Base-by-base conservation (phyloP, 345 rosid species). In the Dovyalis caffra region DNA sequence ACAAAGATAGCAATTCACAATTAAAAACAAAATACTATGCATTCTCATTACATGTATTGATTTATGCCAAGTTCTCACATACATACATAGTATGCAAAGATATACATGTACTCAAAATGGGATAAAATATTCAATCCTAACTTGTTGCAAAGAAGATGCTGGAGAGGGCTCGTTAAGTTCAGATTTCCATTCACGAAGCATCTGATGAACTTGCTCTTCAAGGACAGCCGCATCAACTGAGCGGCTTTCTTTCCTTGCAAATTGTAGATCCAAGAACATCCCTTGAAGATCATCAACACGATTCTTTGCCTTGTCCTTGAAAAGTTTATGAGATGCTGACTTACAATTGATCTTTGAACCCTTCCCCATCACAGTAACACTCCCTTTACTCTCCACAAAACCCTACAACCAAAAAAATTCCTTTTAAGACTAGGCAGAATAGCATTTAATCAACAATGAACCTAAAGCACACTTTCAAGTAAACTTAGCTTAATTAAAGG, bases 111-210 rank as follows among this genome's bases (percentile, higher is more conserved):
- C 68, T 56, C 64, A 62, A 82, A 80, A 75, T 65, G 60, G 34
- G 77, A 61, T 57, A 33, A 56, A 43, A 58, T 26, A 68, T 38
- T 45, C 31, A 69, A 79, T 70, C 60, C 78, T 89, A 84, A 96
- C 99, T 80, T 96, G 99, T 83, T 93, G 99, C 91, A 93, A 74
- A 70, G 99, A 96, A 40, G 98, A 87, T 2, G 98, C 94, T 0
- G 99, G 97, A 79, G 99, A 93, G 5, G 99, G 97, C 80, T 96
- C 98, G 43, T 96, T 92, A 79, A 96, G 99, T 86, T 96, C 99
- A 0, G 98, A 74, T 81, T 93, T 96, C 99, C 99, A 96, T 69
- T 96, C 99, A 9, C 98, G 91, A 26, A 96, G 98, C 99, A 93
- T 96, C 91, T 96, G 99, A 81, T 96, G 97, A 15, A 93, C 97